phyloP scores from a whole-genome alignment of 2,329 filamentous ascomycete species.

The Paecilomyces dactylethromorphus region DNA sequence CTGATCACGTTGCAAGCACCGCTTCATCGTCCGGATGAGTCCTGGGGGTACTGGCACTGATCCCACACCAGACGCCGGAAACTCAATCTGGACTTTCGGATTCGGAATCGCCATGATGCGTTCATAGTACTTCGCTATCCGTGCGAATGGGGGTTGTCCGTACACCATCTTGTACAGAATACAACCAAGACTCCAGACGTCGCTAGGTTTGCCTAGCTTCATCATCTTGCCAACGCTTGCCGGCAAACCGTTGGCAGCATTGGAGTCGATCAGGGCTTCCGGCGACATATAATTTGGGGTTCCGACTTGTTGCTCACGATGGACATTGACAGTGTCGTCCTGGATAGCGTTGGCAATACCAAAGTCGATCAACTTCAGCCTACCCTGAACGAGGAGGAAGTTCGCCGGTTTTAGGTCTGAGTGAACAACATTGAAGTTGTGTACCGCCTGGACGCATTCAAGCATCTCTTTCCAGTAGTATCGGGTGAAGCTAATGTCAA shows the following conservation, averaged over 20 bases:
- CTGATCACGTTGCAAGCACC: slow-evolving; percentile 55
- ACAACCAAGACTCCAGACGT: slow-evolving; percentile 93
- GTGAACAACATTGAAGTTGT: slow-evolving; percentile 87
- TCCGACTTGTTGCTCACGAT: slow-evolving; percentile 89
- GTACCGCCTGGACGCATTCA: slow-evolving; percentile 84
- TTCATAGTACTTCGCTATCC: slow-evolving; percentile 80
- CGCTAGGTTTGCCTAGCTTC: slow-evolving; percentile 91
- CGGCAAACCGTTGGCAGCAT: slow-evolving; percentile 51
- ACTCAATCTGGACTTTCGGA: slow-evolving; percentile 42
- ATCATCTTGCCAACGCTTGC: slow-evolving; percentile 62
- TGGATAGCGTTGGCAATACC: slow-evolving; percentile 97
- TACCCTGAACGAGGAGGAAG: slow-evolving; percentile 85
- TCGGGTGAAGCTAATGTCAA: slow-evolving; percentile 88
- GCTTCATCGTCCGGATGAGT: slow-evolving; percentile 49
- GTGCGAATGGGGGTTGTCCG: slow-evolving; percentile 88
- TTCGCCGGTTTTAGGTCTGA: slow-evolving; percentile 96
- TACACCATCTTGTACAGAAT: slow-evolving; percentile 98
- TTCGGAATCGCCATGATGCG: slow-evolving; percentile 58
- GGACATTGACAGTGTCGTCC: slow-evolving; percentile 94
- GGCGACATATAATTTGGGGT: slow-evolving; percentile 99
- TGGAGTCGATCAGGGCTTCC: slow-evolving; percentile 84
- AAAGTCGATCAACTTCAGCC: slow-evolving; percentile 94
- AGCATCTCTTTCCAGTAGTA: slow-evolving; percentile 99
- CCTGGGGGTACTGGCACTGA: slow-evolving; percentile 48
- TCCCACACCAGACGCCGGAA: slow-evolving; percentile 39